Base-by-base conservation (phyloP, 2,329 filamentous ascomycete species). In the Pseudogymnoascus sp. region DNA sequence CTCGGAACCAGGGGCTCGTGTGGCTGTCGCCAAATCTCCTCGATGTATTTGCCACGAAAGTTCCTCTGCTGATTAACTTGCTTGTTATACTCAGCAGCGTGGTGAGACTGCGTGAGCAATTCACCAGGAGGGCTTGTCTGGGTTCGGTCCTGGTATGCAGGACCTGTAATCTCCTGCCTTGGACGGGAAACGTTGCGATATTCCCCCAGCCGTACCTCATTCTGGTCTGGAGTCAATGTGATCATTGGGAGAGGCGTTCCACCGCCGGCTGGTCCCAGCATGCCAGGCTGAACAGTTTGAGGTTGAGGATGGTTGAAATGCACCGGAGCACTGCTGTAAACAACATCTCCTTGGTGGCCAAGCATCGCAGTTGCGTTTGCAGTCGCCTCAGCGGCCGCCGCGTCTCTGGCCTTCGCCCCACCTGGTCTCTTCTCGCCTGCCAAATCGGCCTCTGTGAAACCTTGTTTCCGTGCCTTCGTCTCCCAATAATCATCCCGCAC, bases 401-500 rank as follows among this genome's bases (percentile, higher is more conserved):
- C 88, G 77, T 96, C 91, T 71, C 93, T 84, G 65, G 90, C 89
- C 78, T 95, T 96, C 64, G 91, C 87, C 40, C 90, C 92, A 62
- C 94, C 94, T 5, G 94, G 94, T 67, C 94, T 84, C 80, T 99
- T 97, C 77, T 99, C 94, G 42, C 94, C 94, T 3, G 94, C 94
- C 60, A 92, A 82, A 75, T 99, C 94, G 66, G 95, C 92, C 74
- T 99, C 94, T 1, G 94, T 99, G 73, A 99, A 99, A 10, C 94
- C 94, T 76, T 99, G 94, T 77, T 97, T 99, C 59, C 90, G 84
- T 6, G 94, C 94, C 77, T 97, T 97, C 72, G 88, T 90, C 76
- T 97, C 94, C 94, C 94, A 99, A 76, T 99, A 99, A 74, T 99
- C 94, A 76, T 99, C 94, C 60, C 94, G 88, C 44, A 99, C 94